These are phyloP conservation scores for Fusarium graminum DNA, from an alignment of 2,329 filamentous ascomycete genomes.

Conservation along the genomic window DNA sequence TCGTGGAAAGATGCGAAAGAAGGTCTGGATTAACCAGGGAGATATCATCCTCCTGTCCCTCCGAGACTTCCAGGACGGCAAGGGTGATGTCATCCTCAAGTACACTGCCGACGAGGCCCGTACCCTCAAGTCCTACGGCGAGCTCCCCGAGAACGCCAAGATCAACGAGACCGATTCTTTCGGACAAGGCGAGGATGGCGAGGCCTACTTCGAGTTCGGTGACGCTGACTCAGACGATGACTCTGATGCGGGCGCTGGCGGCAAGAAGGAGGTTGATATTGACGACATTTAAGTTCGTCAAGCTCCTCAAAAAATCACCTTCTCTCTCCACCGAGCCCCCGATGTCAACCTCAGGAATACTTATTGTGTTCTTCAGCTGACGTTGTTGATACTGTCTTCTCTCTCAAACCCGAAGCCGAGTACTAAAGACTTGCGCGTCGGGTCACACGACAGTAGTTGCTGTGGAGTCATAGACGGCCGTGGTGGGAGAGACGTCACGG, in stretches of 20 bases:
- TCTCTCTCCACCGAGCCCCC: slow-evolving; percentile 44
- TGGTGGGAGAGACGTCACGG: slow-evolving; percentile 74
- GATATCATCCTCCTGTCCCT: slow-evolving; percentile 92
- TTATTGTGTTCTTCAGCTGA: slow-evolving; percentile 15
- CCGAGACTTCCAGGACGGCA: slow-evolving; percentile 93
- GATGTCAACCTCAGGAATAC: slow-evolving; percentile 32
- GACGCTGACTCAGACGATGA: slow-evolving; percentile 80
- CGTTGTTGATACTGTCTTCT: slow-evolving; percentile 71
- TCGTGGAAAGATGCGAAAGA: slow-evolving; percentile 97
- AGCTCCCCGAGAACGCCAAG: slow-evolving; percentile 96
- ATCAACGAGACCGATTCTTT: slow-evolving; percentile 99
- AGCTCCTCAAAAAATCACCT: slow-evolving; percentile 12
- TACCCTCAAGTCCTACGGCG: slow-evolving; percentile 95
- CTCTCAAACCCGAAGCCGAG: slow-evolving; percentile 63
- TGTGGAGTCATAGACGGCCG: slow-evolving; percentile 56
- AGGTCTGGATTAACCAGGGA: slow-evolving; percentile 99
- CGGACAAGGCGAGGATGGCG: slow-evolving; percentile 90
- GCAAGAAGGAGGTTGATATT: slow-evolving; percentile 87
- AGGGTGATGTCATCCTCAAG: slow-evolving; percentile 97
- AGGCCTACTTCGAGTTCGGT: slow-evolving; percentile 98
- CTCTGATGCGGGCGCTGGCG: slow-evolving; percentile 67
- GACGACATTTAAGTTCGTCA: slow-evolving; percentile 83
- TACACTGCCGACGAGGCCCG: slow-evolving; percentile 97
- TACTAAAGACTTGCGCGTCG: slow-evolving; percentile 28
- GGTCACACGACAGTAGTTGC: slow-evolving; percentile 63